Percentiles rank a stretch among this genome's conserved stretches.
Evolutionary conservation across 1,284 basidiomycete genomes (phyloP).

Genomic region (Ustilago loliicola): DNA sequence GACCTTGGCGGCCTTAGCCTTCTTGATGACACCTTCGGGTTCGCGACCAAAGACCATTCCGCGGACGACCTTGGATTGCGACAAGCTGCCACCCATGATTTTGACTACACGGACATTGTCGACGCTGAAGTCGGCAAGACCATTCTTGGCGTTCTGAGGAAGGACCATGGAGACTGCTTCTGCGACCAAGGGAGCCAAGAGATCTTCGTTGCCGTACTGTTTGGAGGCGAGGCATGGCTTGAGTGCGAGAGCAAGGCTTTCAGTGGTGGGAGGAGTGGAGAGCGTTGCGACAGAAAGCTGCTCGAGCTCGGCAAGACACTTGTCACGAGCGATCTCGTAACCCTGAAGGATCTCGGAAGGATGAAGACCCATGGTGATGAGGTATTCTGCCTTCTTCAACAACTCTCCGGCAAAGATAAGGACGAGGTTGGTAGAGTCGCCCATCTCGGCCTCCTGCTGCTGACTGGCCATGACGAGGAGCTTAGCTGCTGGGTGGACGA

Average conservation of each 20-base stretch:
- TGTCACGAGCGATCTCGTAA: slow-evolving; percentile 91
- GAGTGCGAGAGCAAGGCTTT: slow-evolving; percentile 84
- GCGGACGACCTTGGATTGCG: slow-evolving; percentile 86
- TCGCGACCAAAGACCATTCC: slow-evolving; percentile 99
- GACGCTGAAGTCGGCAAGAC: slow-evolving; percentile 73
- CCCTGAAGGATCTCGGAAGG: slow-evolving; percentile 90
- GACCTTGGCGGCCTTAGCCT: slow-evolving; percentile 73
- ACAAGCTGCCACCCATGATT: slow-evolving; percentile 92
- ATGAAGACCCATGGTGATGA: slow-evolving; percentile 95
- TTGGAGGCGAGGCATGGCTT: slow-evolving; percentile 95
- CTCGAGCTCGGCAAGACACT: slow-evolving; percentile 89
- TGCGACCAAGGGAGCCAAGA: slow-evolving; percentile 85
- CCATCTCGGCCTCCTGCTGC: slow-evolving; percentile 96
- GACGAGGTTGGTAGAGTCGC: slow-evolving; percentile 95
- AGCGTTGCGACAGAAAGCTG: slow-evolving; percentile 73
- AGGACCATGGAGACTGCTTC: slow-evolving; percentile 79
- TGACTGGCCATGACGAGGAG: slow-evolving; percentile 97
- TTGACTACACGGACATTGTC: slow-evolving; percentile 99
- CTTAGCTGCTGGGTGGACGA: slow-evolving; percentile 98
- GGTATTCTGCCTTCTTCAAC: slow-evolving; percentile 90
- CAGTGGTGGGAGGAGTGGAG: slow-evolving; percentile 81
- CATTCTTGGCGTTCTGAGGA: slow-evolving; percentile 72
- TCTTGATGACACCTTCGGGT: slow-evolving; percentile 86
- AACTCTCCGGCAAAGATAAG: slow-evolving; percentile 96
- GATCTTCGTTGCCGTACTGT: slow-evolving; percentile 93